Percentiles rank a stretch among this genome's conserved stretches.
Conservation (phyloP, 192 early-diverging fungal genomes). For the Coemansia sp. region DNA sequence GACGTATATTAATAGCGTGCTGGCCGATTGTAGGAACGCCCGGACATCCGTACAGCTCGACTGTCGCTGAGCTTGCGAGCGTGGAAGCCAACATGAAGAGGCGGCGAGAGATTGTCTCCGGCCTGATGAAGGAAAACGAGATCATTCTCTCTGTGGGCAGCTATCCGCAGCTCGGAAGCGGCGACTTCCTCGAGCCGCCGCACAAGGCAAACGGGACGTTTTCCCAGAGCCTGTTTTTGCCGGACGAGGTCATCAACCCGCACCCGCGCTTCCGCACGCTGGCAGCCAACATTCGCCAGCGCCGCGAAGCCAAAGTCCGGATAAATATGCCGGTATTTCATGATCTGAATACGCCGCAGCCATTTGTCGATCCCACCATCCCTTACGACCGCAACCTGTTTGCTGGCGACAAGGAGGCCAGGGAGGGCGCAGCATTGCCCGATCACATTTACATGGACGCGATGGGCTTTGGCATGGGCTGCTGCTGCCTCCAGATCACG, state of each 20-base stretch:
- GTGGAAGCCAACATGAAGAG: constrained; percentile 89
- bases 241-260: constrained; percentile 90
- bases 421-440: constrained; percentile 71
- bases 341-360: constrained; percentile 83
- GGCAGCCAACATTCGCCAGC: constrained; percentile 88
- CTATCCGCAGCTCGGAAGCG: constrained; percentile 87
- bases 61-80: constrained; percentile 70
- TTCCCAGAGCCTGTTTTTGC: constrained; percentile 85
- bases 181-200: constrained; percentile 70
- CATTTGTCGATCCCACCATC: constrained; percentile 78
- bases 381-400: constrained; percentile 59
- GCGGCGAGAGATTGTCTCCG: constrained; percentile 68
- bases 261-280: constrained; percentile 93
- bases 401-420: constrained; percentile 71
- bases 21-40: constrained; percentile 65
- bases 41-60: constrained; percentile 83
- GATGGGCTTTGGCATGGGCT: constrained; percentile 99
- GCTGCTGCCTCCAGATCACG: constrained; percentile 96
- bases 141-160: constrained; percentile 77
- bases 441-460: constrained; percentile 98
- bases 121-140: constrained; percentile 68
- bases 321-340: constrained; percentile 97
- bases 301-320: constrained; percentile 88
- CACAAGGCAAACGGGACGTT: constrained; percentile 66
- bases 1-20: background rate